A percentile compares a stretch with the other conserved stretches of the same genome.
Evolutionary conservation across 1,284 basidiomycete genomes (phyloP).

Genomic region (Phlebopus sp.): DNA sequence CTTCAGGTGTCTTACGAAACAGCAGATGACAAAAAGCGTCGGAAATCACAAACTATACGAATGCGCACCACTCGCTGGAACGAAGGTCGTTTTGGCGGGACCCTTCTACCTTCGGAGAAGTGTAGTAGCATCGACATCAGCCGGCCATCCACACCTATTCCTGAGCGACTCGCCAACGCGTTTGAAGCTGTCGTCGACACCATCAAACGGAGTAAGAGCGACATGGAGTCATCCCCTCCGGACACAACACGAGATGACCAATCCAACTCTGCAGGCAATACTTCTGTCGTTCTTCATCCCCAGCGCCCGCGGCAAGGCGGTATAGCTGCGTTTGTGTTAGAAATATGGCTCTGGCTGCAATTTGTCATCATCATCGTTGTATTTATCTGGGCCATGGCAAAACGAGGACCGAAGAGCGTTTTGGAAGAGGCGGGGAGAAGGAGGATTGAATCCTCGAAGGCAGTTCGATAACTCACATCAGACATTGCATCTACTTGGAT

Average conservation of each 20-base stretch:
- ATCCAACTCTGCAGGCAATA: constrained; percentile 2
- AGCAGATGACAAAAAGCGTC: constrained; percentile 27
- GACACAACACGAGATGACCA: constrained; percentile 11
- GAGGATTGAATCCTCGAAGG: constrained; percentile 29
- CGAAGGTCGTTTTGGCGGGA: constrained; percentile 40
- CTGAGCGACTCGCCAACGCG: constrained; percentile 35
- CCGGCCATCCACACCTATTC: constrained; percentile 33
- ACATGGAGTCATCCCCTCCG: constrained; percentile 8
- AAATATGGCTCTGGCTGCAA: constrained; percentile 79
- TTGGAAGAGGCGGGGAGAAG: constrained; percentile 50
- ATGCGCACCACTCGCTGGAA: constrained; percentile 45
- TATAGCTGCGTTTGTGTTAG: constrained; percentile 52
- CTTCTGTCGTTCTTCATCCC: constrained; percentile 1
- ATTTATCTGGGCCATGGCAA: constrained; percentile 76
- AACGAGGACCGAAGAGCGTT: constrained; percentile 67
- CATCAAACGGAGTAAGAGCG: constrained; percentile 27
- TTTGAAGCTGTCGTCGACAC: constrained; percentile 44
- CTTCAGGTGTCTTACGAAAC: constrained; percentile 5
- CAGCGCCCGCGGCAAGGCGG: constrained; percentile 32
- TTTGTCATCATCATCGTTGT: constrained; percentile 69
- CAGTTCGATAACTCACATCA: constrained; percentile 22
- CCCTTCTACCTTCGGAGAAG: constrained; percentile 22
- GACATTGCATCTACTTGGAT: background rate
- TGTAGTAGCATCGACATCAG: constrained; percentile 11
- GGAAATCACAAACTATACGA: constrained; percentile 45